Conservation (phyloP, 2,329 filamentous ascomycete genomes). For the Stagonosporopsis rhizophila region DNA sequence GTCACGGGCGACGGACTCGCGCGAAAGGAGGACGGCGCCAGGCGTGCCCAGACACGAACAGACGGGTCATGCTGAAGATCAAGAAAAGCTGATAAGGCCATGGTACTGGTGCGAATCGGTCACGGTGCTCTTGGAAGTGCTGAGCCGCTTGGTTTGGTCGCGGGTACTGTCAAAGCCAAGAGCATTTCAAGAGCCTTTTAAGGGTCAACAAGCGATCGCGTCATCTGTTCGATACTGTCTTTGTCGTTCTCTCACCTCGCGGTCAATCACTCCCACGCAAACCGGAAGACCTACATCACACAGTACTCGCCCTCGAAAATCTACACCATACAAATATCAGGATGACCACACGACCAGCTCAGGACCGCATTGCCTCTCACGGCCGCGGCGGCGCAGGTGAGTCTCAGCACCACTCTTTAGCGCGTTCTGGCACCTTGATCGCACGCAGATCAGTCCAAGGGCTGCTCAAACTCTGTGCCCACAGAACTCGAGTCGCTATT, state of each 20-base stretch:
- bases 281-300: constrained; percentile 1
- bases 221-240: constrained; percentile 10
- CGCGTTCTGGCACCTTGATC: not conserved
- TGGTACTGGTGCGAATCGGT: constrained; percentile 15
- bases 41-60: constrained; percentile 35
- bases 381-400: constrained; percentile 78
- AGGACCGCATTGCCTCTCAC: constrained; percentile 60
- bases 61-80: constrained; percentile 35
- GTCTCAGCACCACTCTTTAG: constrained; percentile 19
- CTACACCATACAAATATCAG: constrained; percentile 1
- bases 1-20: constrained; percentile 8
- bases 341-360: constrained; percentile 35
- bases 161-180: constrained; percentile 20
- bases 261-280: constrained; percentile 2
- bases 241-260: constrained; percentile 3
- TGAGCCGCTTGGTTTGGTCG: constrained; percentile 24
- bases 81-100: constrained; percentile 25
- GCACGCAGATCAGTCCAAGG: not conserved
- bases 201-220: constrained; percentile 18
- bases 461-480: not conserved
- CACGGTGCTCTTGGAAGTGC: constrained; percentile 15
- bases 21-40: constrained; percentile 26
- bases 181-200: constrained; percentile 17
- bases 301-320: not conserved
- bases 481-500: not conserved